phyloP scores from a whole-genome alignment of 2,329 filamentous ascomycete genomes.

The Westerdykella sp. region DNA sequence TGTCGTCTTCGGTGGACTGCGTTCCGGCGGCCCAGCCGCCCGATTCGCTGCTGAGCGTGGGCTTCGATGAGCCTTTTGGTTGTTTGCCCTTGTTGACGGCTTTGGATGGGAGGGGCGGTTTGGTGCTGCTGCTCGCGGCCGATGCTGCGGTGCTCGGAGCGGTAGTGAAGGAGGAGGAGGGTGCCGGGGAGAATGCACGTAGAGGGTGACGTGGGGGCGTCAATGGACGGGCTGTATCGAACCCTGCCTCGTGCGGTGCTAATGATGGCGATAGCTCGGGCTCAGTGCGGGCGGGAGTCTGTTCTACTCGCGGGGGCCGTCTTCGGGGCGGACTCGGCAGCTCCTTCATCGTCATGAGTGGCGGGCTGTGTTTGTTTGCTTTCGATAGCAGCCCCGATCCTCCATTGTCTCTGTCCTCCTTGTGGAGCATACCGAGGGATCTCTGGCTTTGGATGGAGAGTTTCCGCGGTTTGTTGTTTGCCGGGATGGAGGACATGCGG shows the following conservation, averaged over 20 bases:
- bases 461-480: conserved; percentile 28
- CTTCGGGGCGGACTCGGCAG: conserved; percentile 15
- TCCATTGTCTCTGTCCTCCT: conserved; percentile 15
- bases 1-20: conserved; percentile 32
- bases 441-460: conserved; percentile 19
- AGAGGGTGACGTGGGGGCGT: background rate
- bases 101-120: too few species aligned
- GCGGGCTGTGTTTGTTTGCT: conserved; percentile 11
- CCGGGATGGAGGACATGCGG: conserved; percentile 31
- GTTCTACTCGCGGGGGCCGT: background rate
- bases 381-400: background rate
- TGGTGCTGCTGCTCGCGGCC: too few species aligned
- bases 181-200: background rate
- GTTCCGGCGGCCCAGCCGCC: conserved; percentile 11
- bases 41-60: conserved; percentile 4
- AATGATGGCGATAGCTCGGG: too few species aligned
- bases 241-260: background rate
- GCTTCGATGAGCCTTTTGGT: background rate
- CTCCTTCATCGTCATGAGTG: conserved; percentile 28
- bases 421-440: conserved; percentile 14
- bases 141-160: too few species aligned
- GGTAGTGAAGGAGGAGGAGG: background rate
- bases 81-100: background rate
- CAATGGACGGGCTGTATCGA: background rate
- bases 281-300: too few species aligned